These are phyloP conservation scores for Nakataea oryzae DNA, from an alignment of 2,329 filamentous ascomycete genomes.

Conservation along the genomic window DNA sequence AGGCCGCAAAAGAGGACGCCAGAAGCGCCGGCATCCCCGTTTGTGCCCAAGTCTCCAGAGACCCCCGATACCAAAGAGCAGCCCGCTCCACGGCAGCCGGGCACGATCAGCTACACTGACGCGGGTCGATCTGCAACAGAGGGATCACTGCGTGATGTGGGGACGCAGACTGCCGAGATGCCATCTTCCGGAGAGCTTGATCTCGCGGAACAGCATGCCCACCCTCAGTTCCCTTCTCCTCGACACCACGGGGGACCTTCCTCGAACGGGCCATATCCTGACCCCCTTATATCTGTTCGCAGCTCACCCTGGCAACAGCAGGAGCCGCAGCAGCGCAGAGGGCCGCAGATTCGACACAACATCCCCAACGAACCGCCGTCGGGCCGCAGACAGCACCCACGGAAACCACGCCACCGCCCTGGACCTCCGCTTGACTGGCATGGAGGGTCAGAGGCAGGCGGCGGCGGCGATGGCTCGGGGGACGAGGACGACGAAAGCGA, in stretches of 20 bases:
- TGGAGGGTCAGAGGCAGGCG: background rate
- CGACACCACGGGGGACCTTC: background rate
- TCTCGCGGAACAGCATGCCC: background rate
- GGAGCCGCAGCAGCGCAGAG: background rate
- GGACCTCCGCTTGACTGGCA: background rate
- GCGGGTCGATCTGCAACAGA: no score
- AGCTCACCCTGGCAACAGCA: background rate
- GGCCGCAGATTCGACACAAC: background rate
- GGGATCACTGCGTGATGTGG: background rate
- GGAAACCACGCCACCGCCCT: no score
- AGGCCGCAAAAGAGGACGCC: background rate
- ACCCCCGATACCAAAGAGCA: background rate
- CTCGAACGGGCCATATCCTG: no score
- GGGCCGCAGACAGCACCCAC: no score
- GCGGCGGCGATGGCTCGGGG: background rate
- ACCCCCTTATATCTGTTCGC: no score
- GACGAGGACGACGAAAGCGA: constrained; percentile 6
- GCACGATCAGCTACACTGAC: background rate
- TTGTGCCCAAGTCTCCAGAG: background rate
- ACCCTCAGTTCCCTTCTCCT: background rate
- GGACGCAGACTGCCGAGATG: background rate
- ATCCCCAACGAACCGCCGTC: no score
- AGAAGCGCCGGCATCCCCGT: no score
- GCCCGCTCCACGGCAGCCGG: background rate
- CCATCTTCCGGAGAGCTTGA: background rate